phyloP scores from a whole-genome alignment of 139 green algal species.

The Spirogloea muscicola region DNA sequence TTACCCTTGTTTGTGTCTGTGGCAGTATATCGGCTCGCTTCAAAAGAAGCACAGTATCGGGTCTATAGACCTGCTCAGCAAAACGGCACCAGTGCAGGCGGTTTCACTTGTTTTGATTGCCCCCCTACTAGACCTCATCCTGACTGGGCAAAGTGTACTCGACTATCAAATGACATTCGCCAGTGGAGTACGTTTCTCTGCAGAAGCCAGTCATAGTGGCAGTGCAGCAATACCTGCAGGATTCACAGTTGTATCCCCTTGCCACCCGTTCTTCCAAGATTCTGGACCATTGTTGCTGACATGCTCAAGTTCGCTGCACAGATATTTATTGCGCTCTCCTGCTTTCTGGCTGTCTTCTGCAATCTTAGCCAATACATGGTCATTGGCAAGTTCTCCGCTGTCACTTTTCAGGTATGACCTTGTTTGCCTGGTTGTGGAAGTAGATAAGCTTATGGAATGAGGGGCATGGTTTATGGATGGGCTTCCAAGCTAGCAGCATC shows the following conservation, averaged over 20 bases:
- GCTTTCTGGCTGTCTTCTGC: constrained; percentile 69
- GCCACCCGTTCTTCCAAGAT: not conserved
- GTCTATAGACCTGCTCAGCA: constrained; percentile 71
- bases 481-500: too few species aligned
- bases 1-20: not conserved
- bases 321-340: constrained; percentile 63
- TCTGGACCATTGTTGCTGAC: not conserved
- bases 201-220: not conserved
- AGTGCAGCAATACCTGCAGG: not conserved
- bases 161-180: not conserved
- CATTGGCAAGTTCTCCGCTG: constrained; percentile 83
- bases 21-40: constrained; percentile 62
- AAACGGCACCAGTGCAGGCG: constrained; percentile 23
- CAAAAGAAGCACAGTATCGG: constrained; percentile 75
- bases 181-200: not conserved
- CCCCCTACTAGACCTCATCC: constrained; percentile 23
- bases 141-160: not conserved
- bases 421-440: too few species aligned
- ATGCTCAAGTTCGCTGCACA: constrained; percentile 2
- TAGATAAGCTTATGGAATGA: too few species aligned
- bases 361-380: constrained; percentile 92
- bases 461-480: too few species aligned
- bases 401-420: constrained; percentile 89
- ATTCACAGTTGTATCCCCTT: not conserved
- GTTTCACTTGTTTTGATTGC: constrained; percentile 2